Percentiles rank a stretch among this genome's conserved stretches.
phyloP scores from a whole-genome alignment of 805 yeast genomes.

The Blastobotrys robertii region DNA sequence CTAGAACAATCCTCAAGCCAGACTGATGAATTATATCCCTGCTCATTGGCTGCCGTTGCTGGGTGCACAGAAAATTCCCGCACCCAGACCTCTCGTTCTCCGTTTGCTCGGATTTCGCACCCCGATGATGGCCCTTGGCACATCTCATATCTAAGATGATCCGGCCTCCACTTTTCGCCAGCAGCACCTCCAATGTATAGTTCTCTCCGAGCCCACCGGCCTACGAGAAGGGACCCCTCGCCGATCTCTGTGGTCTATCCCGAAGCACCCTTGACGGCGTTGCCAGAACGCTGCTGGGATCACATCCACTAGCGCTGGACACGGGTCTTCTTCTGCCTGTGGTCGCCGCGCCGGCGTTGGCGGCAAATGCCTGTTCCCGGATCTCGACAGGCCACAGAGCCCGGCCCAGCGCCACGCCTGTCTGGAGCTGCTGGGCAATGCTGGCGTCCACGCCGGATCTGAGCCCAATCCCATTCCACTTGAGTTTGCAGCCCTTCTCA shows the following conservation, averaged over 20 bases:
- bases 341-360: slow-evolving; percentile 8
- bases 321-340: slow-evolving; percentile 8
- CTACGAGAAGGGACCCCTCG: background rate
- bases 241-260: slow-evolving; percentile 10
- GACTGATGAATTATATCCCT: no score
- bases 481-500: slow-evolving; percentile 55
- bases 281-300: slow-evolving; percentile 3
- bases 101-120: no score
- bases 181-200: background rate
- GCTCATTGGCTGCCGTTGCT: no score
- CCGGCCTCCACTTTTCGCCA: background rate
- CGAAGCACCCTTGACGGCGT: slow-evolving; percentile 18
- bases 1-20: no score
- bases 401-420: slow-evolving; percentile 26
- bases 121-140: no score
- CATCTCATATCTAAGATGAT: background rate
- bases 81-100: no score
- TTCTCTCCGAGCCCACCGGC: no score
- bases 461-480: slow-evolving; percentile 36
- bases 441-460: no score
- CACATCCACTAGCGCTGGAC: background rate
- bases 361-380: slow-evolving; percentile 9
- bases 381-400: slow-evolving; percentile 21
- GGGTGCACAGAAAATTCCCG: no score
- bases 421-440: no score